Evolutionary conservation across 495 filamentous ascomycete genomes (phyloP).

Genomic region (Aspergillus campestris): DNA sequence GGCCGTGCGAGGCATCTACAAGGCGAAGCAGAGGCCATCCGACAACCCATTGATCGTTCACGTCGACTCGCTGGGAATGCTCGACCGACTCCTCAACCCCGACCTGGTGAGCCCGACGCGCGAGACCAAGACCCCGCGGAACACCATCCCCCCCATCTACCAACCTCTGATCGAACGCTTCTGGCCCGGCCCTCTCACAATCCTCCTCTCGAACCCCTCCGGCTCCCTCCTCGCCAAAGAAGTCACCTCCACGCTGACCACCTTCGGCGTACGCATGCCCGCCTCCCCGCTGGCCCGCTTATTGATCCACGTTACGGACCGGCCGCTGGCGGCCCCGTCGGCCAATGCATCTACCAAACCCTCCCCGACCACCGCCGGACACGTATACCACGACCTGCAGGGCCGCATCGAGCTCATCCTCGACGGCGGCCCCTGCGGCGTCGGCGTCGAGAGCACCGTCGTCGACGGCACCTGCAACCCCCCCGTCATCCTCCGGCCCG

Average conservation of each 20-base stretch:
- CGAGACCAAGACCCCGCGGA: conserved; percentile 19
- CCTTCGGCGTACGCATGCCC: conserved; percentile 89
- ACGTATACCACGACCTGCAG: conserved; percentile 78
- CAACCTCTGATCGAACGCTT: conserved; percentile 68
- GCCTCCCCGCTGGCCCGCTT: conserved; percentile 72
- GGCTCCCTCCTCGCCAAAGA: conserved; percentile 68
- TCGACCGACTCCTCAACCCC: conserved; percentile 52
- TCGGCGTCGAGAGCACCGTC: conserved; percentile 95
- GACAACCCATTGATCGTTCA: conserved; percentile 97
- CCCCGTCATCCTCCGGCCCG: conserved; percentile 76
- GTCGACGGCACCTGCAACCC: conserved; percentile 80
- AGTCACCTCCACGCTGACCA: conserved; percentile 73
- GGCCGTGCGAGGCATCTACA: conserved; percentile 88
- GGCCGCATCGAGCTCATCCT: conserved; percentile 83
- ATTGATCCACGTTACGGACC: conserved; percentile 65
- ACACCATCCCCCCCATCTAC: conserved; percentile 73
- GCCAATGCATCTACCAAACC: conserved; percentile 92
- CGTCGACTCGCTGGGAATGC: conserved; percentile 71
- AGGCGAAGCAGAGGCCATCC: conserved; percentile 77
- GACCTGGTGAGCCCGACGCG: conserved; percentile 9
- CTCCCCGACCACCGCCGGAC: conserved; percentile 78
- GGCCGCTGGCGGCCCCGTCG: conserved; percentile 86
- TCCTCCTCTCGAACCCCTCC: conserved; percentile 71
- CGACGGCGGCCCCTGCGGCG: conserved; percentile 75
- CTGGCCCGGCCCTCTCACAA: conserved; percentile 93